Evolutionary conservation across 73 alveolate genomes (phyloP).

Genomic region (Stentor roeselii): DNA sequence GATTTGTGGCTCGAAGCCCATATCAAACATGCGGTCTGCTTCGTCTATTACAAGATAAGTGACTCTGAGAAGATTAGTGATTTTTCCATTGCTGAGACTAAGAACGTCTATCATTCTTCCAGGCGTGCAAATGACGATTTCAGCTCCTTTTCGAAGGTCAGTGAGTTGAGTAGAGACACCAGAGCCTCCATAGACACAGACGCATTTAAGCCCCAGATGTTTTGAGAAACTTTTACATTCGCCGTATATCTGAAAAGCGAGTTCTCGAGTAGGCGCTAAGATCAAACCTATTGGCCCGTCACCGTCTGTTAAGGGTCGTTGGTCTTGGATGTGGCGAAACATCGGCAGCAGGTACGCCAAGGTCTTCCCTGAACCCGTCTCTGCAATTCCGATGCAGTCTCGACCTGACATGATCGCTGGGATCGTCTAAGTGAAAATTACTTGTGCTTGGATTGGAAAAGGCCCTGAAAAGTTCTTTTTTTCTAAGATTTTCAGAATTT

Average conservation of each 20-base stretch:
- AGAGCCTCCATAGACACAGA: constrained; percentile 96
- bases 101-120: constrained; percentile 98
- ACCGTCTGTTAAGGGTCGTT: constrained; percentile 87
- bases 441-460: constrained; percentile 92
- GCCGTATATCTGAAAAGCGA: constrained; percentile 89
- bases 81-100: constrained; percentile 89
- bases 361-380: constrained; percentile 99
- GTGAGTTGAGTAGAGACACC: constrained; percentile 89
- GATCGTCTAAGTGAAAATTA: constrained; percentile 38
- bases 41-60: constrained; percentile 97
- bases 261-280: constrained; percentile 98
- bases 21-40: constrained; percentile 99
- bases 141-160: constrained; percentile 93
- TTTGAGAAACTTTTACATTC: constrained; percentile 87
- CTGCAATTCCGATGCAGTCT: constrained; percentile 98
- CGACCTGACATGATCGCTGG: constrained; percentile 98
- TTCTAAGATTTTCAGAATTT: constrained; percentile 76
- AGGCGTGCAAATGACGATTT: constrained; percentile 97
- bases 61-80: constrained; percentile 90
- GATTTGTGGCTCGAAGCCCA: constrained; percentile 98
- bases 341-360: constrained; percentile 96
- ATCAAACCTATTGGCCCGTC: constrained; percentile 96
- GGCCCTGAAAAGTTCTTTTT: constrained; percentile 83
- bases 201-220: constrained; percentile 68
- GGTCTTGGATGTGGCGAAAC: constrained; percentile 90